These are phyloP conservation scores for Fusarium lyarnte DNA, from an alignment of 2,329 filamentous ascomycete species.

Conservation along the genomic window DNA sequence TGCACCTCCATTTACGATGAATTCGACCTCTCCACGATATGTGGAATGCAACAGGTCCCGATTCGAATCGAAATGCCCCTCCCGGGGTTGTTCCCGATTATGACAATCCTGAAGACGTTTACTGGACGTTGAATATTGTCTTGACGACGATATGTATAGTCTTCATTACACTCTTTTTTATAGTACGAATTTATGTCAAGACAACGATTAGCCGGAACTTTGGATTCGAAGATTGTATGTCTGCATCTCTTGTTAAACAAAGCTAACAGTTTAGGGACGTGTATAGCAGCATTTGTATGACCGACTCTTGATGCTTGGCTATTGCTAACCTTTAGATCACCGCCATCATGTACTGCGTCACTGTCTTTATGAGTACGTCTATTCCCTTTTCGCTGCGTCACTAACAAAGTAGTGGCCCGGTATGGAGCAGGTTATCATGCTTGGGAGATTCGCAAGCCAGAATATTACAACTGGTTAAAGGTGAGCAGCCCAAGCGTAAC, in stretches of 20 bases:
- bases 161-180: constrained; percentile 19
- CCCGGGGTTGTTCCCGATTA: constrained; percentile 33
- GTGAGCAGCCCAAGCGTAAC: not conserved
- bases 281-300: constrained; percentile 30
- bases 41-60: constrained; percentile 40
- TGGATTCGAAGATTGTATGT: constrained; percentile 33
- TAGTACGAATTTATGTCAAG: constrained; percentile 30
- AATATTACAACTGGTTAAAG: constrained; percentile 36
- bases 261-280: constrained; percentile 29
- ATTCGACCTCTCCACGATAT: constrained; percentile 15
- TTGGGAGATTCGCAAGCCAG: constrained; percentile 28
- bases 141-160: constrained; percentile 17
- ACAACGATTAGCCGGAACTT: constrained; percentile 20
- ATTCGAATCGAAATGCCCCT: constrained; percentile 36
- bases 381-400: not conserved
- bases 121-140: constrained; percentile 30
- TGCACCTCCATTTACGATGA: constrained; percentile 3
- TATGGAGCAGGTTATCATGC: constrained; percentile 35
- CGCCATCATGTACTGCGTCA: constrained; percentile 9
- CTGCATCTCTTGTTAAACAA: not conserved
- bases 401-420: constrained; percentile 30
- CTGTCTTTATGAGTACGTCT: constrained; percentile 29
- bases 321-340: constrained; percentile 19
- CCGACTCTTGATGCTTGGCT: not conserved
- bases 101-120: constrained; percentile 29